phyloP scores from a whole-genome alignment of 139 green algal species.

The Tetradesmus obliquus region DNA sequence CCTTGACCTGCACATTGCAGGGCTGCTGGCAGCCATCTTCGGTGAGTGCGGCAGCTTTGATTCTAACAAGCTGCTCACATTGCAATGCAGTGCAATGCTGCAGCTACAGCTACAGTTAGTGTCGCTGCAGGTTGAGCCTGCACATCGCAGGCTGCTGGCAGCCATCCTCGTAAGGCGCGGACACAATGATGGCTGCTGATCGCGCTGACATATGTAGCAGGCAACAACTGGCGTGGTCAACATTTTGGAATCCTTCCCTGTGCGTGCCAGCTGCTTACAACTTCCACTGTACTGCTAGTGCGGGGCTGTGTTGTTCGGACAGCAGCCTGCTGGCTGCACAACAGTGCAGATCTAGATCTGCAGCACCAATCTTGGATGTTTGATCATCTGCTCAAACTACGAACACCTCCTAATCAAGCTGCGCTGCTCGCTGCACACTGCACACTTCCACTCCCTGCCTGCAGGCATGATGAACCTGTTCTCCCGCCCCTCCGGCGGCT shows the following conservation, averaged over 20 bases:
- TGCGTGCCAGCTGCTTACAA: background rate
- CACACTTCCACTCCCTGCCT: background rate
- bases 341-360: too few relatives aligned
- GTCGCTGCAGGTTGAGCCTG: constrained; percentile 63
- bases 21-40: constrained; percentile 81
- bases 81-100: background rate
- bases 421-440: background rate
- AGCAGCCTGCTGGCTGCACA: too few relatives aligned
- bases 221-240: too few relatives aligned
- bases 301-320: too few relatives aligned
- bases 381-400: too few relatives aligned
- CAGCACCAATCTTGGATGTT: too few relatives aligned
- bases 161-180: too few relatives aligned
- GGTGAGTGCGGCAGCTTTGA: constrained; percentile 25
- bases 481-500: constrained; percentile 83
- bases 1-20: constrained; percentile 61
- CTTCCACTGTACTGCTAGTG: too few relatives aligned
- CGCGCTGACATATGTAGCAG: too few relatives aligned
- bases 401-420: background rate
- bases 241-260: background rate
- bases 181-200: too few relatives aligned
- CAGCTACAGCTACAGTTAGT: background rate
- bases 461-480: constrained; percentile 93
- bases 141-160: too few relatives aligned
- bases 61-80: too few relatives aligned